Evolutionary conservation across 495 filamentous ascomycete species (phyloP), one percentile per base, ranked within the genome.

Genomic region (Annulohypoxylon maeteangense): DNA sequence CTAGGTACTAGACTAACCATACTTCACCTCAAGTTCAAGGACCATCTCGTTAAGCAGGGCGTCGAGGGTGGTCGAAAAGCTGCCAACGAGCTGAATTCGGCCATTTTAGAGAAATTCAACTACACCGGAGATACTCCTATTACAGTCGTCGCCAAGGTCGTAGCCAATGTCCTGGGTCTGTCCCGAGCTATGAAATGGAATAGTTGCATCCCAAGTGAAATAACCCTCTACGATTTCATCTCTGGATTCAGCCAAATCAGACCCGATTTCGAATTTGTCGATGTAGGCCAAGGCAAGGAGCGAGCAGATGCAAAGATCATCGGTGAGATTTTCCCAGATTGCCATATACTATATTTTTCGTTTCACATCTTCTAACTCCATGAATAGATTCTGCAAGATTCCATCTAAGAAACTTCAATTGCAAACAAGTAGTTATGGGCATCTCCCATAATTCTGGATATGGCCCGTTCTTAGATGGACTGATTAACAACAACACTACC

Each of bases 401-500:
- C 78, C 82, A 88, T 80, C 70, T 92, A 86, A 82, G 89, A 87
- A 86, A 94, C 72, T 86, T 84, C 74, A 91, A 93, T 77, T 96
- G 93, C 79, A 91, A 90, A 71, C 92, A 94, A 66, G 89, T 96
- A 44, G 81, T 94, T 51, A 82, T 97, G 47, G 93, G 93, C 11
- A 90, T 93, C 67, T 91, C 90, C 20, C 90, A 92, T 66, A 91
- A 94, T 77, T 87, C 87, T 62, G 87, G 88, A 34, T 96, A 93
- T 77, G 88, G 86, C 23, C 84, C 88, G 1, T 85, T 91, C 62
- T 79, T 97, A n/a, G 88, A 90, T 71, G 83, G 92, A 67, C 82
- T 89, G 42, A 78, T 87, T 53, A 80, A 81, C 44, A 77, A 90
- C 55, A 79, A 81, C 3, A 77, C 84, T 38, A 83, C 86, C 32